These are phyloP conservation scores for Noccaea caerulescens DNA, from an alignment of 345 rosid species.

Conservation along the genomic window DNA sequence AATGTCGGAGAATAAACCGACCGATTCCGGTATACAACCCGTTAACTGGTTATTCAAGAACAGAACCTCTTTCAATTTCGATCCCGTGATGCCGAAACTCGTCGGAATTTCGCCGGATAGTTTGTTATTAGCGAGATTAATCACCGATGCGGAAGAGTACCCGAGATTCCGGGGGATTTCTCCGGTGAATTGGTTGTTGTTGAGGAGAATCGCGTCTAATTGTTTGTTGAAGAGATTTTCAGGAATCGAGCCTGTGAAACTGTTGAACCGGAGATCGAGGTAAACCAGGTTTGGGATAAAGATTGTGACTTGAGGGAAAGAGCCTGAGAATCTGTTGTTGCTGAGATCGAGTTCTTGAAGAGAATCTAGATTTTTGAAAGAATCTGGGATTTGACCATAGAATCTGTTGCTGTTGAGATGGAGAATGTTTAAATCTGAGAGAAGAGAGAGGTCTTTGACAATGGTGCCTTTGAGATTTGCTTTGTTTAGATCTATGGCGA, in stretches of 20 bases:
- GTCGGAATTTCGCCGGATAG: slow-evolving; percentile 68
- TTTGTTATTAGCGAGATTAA: slow-evolving; percentile 78
- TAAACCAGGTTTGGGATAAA: slow-evolving; percentile 70
- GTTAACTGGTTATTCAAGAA: slow-evolving; percentile 77
- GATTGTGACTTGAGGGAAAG: slow-evolving; percentile 58
- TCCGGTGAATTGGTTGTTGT: slow-evolving; percentile 73
- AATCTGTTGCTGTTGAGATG: slow-evolving; percentile 87
- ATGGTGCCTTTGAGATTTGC: slow-evolving; percentile 78
- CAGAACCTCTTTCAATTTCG: slow-evolving; percentile 67
- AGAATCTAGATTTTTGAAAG: slow-evolving; percentile 56
- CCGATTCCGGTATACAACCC: slow-evolving; percentile 83
- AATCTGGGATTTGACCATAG: slow-evolving; percentile 65
- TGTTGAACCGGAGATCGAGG: slow-evolving; percentile 84
- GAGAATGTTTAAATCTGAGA: slow-evolving; percentile 64
- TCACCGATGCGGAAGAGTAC: slow-evolving; percentile 75
- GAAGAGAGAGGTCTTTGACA: slow-evolving; percentile 65
- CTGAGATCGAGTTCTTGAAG: slow-evolving; percentile 89
- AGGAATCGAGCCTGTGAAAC: slow-evolving; percentile 76
- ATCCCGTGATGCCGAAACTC: slow-evolving; percentile 57
- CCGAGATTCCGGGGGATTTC: slow-evolving; percentile 73
- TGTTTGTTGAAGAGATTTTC: slow-evolving; percentile 68
- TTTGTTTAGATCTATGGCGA: slow-evolving; percentile 79
- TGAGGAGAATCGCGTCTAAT: slow-evolving; percentile 83
- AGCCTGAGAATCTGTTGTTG: slow-evolving; percentile 73
- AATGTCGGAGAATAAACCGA: slow-evolving; percentile 67